These are phyloP conservation scores for Nannochloropsis limnetica DNA, from an alignment of 352 stramenopile species.

Conservation along the genomic window DNA sequence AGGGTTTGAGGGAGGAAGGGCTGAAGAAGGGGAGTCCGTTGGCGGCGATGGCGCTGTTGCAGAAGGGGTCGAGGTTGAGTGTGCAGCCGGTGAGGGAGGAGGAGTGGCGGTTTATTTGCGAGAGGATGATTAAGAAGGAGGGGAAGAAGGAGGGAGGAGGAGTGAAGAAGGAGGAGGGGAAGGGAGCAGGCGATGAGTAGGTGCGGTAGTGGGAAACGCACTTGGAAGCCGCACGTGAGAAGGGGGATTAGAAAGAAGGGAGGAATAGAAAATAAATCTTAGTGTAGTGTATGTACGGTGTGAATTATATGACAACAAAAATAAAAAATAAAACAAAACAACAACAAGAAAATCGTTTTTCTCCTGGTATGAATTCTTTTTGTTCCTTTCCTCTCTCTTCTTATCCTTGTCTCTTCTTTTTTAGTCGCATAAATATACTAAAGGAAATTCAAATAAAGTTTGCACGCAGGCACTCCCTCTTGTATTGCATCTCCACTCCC, in stretches of 20 bases:
- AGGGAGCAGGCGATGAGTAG: not conserved
- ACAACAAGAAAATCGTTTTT: not conserved
- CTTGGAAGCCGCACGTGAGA: not conserved
- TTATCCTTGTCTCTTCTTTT: too few relatives aligned
- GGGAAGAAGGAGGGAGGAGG: not conserved
- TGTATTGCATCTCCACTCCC: not conserved
- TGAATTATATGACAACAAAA: not conserved
- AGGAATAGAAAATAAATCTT: not conserved
- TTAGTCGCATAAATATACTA: too few relatives aligned
- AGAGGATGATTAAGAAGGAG: constrained; percentile 23
- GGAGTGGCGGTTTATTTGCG: constrained; percentile 35
- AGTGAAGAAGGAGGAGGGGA: not conserved
- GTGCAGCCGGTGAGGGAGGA: constrained; percentile 38
- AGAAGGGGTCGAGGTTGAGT: constrained; percentile 35
- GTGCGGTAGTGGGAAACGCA: not conserved
- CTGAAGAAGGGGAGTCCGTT: not conserved
- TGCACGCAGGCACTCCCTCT: not conserved
- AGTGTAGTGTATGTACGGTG: not conserved
- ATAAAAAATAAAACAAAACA: not conserved
- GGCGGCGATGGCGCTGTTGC: constrained; percentile 20
- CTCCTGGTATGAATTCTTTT: not conserved
- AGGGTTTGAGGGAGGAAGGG: constrained; percentile 39
- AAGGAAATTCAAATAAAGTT: not conserved
- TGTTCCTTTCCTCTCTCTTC: not conserved
- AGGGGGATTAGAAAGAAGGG: not conserved